A percentile compares a stretch with the other conserved stretches of the same genome.
These are phyloP conservation scores for Fusarium sp. DNA, from an alignment of 2,329 filamentous ascomycete species.

Conservation along the genomic window DNA sequence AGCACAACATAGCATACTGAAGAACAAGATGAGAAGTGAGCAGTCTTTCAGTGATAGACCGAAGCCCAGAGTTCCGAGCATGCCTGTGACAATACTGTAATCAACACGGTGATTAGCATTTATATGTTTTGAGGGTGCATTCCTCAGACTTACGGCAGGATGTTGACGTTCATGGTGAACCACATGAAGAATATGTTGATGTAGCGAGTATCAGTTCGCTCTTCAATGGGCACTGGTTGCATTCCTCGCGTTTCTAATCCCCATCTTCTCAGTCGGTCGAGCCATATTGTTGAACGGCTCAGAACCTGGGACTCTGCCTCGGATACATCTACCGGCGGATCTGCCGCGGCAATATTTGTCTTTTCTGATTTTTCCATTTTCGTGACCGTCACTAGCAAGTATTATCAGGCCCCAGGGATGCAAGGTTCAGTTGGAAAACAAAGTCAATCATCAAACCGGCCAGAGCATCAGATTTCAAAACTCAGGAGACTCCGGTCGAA, in stretches of 20 bases:
- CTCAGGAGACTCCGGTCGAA: too few relatives aligned
- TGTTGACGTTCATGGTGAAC: background rate
- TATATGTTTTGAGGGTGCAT: too few relatives aligned
- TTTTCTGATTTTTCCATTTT: background rate
- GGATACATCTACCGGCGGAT: background rate
- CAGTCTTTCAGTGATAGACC: background rate
- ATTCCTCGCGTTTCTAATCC: background rate
- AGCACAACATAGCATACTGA: background rate
- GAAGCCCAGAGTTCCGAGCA: background rate
- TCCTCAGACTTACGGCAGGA: background rate
- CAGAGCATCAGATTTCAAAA: background rate
- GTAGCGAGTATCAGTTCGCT: background rate
- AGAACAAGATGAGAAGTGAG: background rate
- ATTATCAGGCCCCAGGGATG: too few relatives aligned
- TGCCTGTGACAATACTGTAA: background rate
- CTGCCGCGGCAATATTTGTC: background rate
- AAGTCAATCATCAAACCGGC: background rate
- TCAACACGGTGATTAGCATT: accelerated
- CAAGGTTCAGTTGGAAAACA: too few relatives aligned
- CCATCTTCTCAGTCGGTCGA: background rate
- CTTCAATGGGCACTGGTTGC: background rate
- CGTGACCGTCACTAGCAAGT: accelerated
- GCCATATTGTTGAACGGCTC: background rate
- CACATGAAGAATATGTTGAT: background rate
- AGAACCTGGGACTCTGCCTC: background rate